A percentile compares a stretch with the other conserved stretches of the same genome.
Conservation (phyloP, 305 asterid genomes). For the Solanum aculeatissimum region DNA sequence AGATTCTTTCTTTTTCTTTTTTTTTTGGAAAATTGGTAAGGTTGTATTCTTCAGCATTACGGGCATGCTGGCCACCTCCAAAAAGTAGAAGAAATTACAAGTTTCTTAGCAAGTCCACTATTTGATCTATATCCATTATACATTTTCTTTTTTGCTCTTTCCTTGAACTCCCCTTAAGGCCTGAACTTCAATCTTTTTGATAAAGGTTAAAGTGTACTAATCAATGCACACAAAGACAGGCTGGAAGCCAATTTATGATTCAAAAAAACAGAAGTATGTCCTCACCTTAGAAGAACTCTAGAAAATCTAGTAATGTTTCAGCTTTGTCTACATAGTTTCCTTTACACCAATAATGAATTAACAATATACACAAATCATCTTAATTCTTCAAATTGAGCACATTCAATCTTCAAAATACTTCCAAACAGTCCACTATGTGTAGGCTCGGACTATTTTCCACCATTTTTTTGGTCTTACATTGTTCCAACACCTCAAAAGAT, state of each 20-base stretch:
- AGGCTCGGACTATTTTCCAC: not conserved
- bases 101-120: no score
- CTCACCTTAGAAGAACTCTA: not conserved
- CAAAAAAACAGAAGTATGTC: not conserved
- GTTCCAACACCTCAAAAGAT: not conserved
- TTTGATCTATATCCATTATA: no score
- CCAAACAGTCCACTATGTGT: not conserved
- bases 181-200: not conserved
- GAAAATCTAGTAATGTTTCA: not conserved
- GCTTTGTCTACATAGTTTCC: not conserved
- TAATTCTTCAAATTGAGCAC: not conserved
- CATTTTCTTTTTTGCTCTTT: not conserved
- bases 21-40: no score
- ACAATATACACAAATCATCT: not conserved
- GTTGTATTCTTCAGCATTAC: no score
- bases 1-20: no score
- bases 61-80: no score
- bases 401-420: not conserved
- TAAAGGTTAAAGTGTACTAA: not conserved
- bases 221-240: not conserved
- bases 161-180: not conserved
- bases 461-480: not conserved
- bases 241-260: not conserved
- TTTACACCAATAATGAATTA: not conserved
- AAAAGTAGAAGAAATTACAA: no score